A percentile compares a stretch with the other conserved stretches of the same genome.
phyloP scores from a whole-genome alignment of 2,329 filamentous ascomycete species.

The Epichloe glyceriae region DNA sequence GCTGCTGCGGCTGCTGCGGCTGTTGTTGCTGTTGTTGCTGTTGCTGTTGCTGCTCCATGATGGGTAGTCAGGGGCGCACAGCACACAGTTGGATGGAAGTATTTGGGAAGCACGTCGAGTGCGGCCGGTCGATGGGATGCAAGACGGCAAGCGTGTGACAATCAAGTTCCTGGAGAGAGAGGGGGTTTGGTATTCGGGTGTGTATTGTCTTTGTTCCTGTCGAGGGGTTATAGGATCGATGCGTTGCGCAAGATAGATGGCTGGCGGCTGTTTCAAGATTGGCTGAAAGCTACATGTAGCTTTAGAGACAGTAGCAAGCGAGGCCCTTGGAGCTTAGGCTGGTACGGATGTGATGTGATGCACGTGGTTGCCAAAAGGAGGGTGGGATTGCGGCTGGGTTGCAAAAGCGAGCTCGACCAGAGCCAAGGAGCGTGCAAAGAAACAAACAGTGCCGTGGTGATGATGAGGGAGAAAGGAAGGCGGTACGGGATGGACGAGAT shows the following conservation, averaged over 20 bases:
- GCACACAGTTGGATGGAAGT: slow-evolving; percentile 3
- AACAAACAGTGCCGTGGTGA: slow-evolving; percentile 22
- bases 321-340: slow-evolving; percentile 6
- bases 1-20: slow-evolving; percentile 35
- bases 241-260: neutral
- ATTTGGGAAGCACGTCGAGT: slow-evolving; percentile 27
- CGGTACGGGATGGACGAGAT: slow-evolving; percentile 31
- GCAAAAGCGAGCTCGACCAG: slow-evolving; percentile 16
- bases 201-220: neutral
- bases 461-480: slow-evolving; percentile 28
- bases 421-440: slow-evolving; percentile 26
- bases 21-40: slow-evolving; percentile 51
- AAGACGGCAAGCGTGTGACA: neutral
- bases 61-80: slow-evolving; percentile 34
- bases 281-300: slow-evolving; percentile 1
- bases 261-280: neutral
- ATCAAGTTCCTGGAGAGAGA: neutral
- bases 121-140: slow-evolving; percentile 13
- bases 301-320: slow-evolving; percentile 10
- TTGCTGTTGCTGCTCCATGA: slow-evolving; percentile 42
- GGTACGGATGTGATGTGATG: slow-evolving; percentile 4
- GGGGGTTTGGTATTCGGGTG: neutral
- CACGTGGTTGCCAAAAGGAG: slow-evolving; percentile 26
- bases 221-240: neutral
- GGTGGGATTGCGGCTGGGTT: slow-evolving; percentile 17